Base-by-base conservation (phyloP, 179 eudicot species). In the Camellia oleifera region DNA sequence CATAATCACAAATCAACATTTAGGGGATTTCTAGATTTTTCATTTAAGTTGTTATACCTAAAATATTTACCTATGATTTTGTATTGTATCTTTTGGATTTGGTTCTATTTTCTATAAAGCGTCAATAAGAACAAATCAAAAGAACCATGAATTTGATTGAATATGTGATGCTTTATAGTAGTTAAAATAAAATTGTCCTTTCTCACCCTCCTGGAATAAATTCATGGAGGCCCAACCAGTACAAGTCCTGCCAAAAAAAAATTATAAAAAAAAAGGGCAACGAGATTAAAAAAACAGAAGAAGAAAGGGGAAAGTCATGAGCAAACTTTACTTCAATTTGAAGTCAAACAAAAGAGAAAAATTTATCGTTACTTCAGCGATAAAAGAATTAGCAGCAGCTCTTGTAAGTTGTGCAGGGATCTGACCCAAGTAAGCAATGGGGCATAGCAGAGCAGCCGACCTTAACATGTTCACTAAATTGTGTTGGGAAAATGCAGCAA, bases 371-470 rank as follows among this genome's bases (percentile, higher is more conserved):
- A 93, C 97, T 77, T 91, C 91, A 70, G 88, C 90, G 44, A 91
- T 32, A 46, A 89, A 89, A 80, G 86, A 69, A 60, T 87, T 83
- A 44, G 91, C 90, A 11, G 85, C 90, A 62, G 77, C 40, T 81
- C 79, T 87, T 50, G 87, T 90, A 18, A 93, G 89, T 5, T 83
- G 81, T 58, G 94, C 82, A 42, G 92, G 87, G 83, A 93, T 87
- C 78, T 93, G 91, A 73, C 90, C 84, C 48, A 93, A 77, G 81
- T 90, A 93, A 23, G 96, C 93, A 42, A 92, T 85, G 20, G 97
- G 96, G 84, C 94, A 87, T 12, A 93, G 87, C 86, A 91, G 84
- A 69, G 83, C 93, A 42, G 94, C 97, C 77, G 97, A 89, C 82
- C 78, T 88, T 62, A 91, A 83, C 87, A 81, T 87, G 86, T 89